A percentile compares a stretch with the other conserved stretches of the same genome.
These are phyloP conservation scores for Trametes villosa DNA, from an alignment of 768 basidiomycete species.

Conservation along the genomic window DNA sequence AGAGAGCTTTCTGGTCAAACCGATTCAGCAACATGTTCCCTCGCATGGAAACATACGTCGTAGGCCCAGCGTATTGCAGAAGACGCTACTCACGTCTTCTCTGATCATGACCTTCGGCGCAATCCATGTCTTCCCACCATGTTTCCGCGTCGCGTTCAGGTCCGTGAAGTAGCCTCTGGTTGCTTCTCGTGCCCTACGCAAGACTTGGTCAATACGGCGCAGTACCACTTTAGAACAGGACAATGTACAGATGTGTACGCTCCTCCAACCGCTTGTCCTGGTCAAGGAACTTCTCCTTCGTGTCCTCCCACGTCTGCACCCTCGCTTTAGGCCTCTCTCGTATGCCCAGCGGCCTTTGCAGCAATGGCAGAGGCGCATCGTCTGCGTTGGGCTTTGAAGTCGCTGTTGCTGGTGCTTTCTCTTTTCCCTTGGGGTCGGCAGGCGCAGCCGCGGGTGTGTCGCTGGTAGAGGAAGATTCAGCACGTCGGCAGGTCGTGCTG, in stretches of 20 bases:
- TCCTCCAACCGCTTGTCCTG: constrained; percentile 72
- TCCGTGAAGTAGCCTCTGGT: constrained; percentile 91
- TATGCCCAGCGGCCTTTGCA: constrained; percentile 79
- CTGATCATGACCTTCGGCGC: constrained; percentile 88
- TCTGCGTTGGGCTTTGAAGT: not conserved
- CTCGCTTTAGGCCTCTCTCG: constrained; percentile 65
- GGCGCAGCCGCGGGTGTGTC: not conserved
- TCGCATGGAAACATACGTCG: too few relatives aligned
- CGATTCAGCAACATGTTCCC: not conserved
- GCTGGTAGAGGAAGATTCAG: not conserved
- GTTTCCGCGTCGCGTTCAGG: constrained; percentile 72
- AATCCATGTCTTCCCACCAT: constrained; percentile 95
- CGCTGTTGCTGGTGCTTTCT: not conserved
- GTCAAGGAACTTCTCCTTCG: constrained; percentile 71
- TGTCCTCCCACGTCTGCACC: constrained; percentile 60
- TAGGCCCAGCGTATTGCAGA: too few relatives aligned
- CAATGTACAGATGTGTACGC: constrained; percentile 58
- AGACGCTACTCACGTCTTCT: constrained; percentile 82
- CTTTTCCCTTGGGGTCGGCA: constrained; percentile 16
- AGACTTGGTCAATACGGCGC: not conserved
- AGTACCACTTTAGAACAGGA: not conserved
- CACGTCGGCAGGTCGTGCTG: not conserved
- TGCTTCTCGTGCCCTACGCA: constrained; percentile 58
- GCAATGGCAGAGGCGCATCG: constrained; percentile 33
- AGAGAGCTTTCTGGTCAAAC: constrained; percentile 76